These are phyloP conservation scores for Epichloe sibirici DNA, from an alignment of 2,329 filamentous ascomycete genomes.

Conservation along the genomic window DNA sequence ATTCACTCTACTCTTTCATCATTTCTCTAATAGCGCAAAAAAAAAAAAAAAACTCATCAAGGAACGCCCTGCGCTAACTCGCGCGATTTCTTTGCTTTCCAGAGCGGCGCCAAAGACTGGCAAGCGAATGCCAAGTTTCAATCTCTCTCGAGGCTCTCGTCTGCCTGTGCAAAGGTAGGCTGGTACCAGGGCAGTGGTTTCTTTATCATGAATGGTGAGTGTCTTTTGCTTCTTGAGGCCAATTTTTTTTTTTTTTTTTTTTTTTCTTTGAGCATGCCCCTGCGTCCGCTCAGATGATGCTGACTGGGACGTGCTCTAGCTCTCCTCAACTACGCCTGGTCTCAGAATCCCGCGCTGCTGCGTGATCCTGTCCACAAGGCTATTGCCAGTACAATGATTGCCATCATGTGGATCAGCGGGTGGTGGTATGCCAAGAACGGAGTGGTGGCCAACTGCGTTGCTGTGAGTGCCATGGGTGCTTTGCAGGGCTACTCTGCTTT, in stretches of 20 bases:
- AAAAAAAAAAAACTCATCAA: background rate
- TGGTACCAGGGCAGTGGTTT: conserved; percentile 11
- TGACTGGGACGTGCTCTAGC: background rate
- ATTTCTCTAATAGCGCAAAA: background rate
- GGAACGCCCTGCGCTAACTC: background rate
- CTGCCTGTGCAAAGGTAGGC: conserved; percentile 7
- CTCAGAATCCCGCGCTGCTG: conserved; percentile 8
- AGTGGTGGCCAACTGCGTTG: conserved; percentile 3
- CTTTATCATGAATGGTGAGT: conserved; percentile 8
- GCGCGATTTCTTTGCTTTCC: background rate
- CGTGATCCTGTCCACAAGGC: conserved; percentile 7
- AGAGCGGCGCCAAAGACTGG: conserved; percentile 9
- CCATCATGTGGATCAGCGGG: conserved; percentile 7
- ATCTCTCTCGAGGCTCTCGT: conserved; percentile 3
- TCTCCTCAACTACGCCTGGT: conserved; percentile 10
- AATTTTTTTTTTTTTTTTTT: background rate
- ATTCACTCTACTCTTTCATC: background rate
- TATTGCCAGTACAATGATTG: conserved; percentile 6
- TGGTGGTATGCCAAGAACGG: conserved; percentile 8
- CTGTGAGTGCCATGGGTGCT: conserved; percentile 5
- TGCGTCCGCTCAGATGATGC: background rate
- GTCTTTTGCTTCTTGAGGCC: background rate
- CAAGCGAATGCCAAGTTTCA: conserved; percentile 8
- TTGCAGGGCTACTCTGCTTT: conserved; percentile 9
- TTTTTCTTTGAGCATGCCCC: background rate